Evolutionary conservation across 2,329 filamentous ascomycete genomes (phyloP), one percentile per base, ranked within the genome.

Genomic region (Albophoma yamanashiensis): DNA sequence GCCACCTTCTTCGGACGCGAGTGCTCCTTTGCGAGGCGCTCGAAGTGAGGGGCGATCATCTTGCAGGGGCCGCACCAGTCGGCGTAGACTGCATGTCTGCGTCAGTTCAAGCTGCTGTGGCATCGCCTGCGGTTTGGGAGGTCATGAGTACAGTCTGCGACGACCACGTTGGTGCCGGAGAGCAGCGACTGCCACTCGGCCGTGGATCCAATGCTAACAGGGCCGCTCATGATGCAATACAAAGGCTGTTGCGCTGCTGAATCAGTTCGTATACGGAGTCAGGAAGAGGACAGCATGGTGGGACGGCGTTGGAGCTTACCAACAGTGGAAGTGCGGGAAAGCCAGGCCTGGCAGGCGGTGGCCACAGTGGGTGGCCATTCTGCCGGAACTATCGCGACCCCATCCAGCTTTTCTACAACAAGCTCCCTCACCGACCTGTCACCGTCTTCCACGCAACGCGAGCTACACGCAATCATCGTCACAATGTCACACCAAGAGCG

Each of bases 41-140:
- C 91, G 74, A 95, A 97, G 60, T 89, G 84, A 25, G 93, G 93
- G 57, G 90, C 90, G 65, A 97, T 95, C 71, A 88, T 84, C 77
- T 95, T 95, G 83, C 92, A 97, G 69, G 93, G 92, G 60, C 88
- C 89, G 74, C 92, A 97, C 90, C 91, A 96, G 76, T 95, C 89
- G 73, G 93, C 93, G 71, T 94, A 95, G 81, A 97, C 91, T 95
- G 68, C 57, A 67, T 65, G 57, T 45, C 14, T 47, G 58, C 62
- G 65, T 71, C 71, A 74, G 68, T 65, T 60, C 50, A 38, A 25
- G 47, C 58, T 27, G 45, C 34, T 38, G 56, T 58, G 25, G 27
- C 58, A 59, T 38, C 0, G 50, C 31, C 20, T 1, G 31, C 0
- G 38, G 39, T 47, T 11, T 11, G 57, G 50, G 61, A 38, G 43